Conservation (phyloP, 106 monocot species). For the Phalaenopsis equestris region DNA sequence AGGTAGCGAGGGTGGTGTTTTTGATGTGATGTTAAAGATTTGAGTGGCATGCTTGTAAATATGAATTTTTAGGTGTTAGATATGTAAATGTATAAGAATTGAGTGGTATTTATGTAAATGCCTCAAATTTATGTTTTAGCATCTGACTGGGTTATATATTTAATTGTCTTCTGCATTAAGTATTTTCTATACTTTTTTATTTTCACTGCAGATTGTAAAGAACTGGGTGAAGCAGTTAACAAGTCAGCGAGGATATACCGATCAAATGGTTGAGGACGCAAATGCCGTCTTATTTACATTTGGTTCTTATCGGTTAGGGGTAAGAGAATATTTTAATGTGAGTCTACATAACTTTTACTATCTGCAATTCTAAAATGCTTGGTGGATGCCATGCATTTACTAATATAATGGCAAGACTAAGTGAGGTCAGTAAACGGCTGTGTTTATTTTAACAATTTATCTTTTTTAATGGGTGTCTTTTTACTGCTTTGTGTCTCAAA, state of each 20-base stretch:
- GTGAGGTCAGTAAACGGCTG: neutral
- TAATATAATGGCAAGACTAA: neutral
- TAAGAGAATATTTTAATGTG: slow-evolving; percentile 27
- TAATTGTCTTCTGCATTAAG: neutral
- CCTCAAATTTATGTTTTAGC: neutral
- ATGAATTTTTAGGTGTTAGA: no score
- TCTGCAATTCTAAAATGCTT: neutral
- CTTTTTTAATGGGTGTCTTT: neutral
- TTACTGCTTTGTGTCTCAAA: neutral
- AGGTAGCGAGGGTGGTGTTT: no score
- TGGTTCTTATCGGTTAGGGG: slow-evolving; percentile 96
- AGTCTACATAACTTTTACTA: neutral
- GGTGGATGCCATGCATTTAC: neutral
- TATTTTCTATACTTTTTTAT: slow-evolving; percentile 3
- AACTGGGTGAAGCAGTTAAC: slow-evolving; percentile 93
- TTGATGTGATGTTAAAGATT: no score
- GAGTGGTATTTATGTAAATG: no score
- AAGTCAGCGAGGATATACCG: slow-evolving; percentile 74
- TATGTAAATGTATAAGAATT: no score
- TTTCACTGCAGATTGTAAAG: slow-evolving; percentile 59
- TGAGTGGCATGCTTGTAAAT: no score
- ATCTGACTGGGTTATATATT: neutral
- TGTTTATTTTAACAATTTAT: neutral
- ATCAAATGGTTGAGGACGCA: slow-evolving; percentile 94
- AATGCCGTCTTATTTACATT: slow-evolving; percentile 95